phyloP scores from a whole-genome alignment of 176 grass and related monocot species.

The Echinochloa phyllopogon region DNA sequence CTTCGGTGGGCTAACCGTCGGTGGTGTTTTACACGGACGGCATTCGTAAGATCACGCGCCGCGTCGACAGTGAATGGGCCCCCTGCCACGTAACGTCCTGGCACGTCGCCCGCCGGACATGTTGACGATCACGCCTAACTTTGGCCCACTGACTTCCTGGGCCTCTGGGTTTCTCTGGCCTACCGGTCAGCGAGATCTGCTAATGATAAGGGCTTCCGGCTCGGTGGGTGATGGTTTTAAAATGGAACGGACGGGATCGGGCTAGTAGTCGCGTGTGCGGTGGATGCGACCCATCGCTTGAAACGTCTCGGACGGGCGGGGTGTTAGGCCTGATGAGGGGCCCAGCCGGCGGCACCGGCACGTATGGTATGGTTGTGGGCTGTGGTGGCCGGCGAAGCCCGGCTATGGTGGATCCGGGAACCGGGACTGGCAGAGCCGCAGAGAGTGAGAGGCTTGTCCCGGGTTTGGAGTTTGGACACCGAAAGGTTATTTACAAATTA shows the following conservation, averaged over 20 bases:
- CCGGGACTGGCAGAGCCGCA: not conserved
- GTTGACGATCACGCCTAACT: not conserved
- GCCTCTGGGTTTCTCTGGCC: accelerated
- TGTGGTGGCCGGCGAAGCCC: not conserved
- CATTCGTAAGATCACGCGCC: not conserved
- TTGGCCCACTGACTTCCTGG: not conserved
- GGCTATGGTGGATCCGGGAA: constrained; percentile 26
- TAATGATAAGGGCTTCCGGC: too few species aligned
- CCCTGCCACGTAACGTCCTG: not conserved
- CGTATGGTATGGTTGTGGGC: not conserved
- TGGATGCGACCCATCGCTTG: not conserved
- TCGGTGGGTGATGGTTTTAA: not conserved
- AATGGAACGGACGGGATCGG: not conserved
- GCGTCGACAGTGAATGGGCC: not conserved
- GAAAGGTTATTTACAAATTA: not conserved
- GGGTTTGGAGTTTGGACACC: not conserved
- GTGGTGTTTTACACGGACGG: not conserved
- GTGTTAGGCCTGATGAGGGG: not conserved
- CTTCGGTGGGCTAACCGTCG: not conserved
- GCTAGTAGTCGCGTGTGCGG: not conserved
- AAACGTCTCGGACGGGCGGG: not conserved
- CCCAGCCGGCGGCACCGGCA: not conserved
- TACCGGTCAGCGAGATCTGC: not conserved
- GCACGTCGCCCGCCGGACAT: not conserved
- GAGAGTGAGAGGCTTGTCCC: not conserved